Evolutionary conservation across 176 grass and related monocot species (phyloP), one percentile per base, ranked within the genome.

Genomic region (Carex scoparia): DNA sequence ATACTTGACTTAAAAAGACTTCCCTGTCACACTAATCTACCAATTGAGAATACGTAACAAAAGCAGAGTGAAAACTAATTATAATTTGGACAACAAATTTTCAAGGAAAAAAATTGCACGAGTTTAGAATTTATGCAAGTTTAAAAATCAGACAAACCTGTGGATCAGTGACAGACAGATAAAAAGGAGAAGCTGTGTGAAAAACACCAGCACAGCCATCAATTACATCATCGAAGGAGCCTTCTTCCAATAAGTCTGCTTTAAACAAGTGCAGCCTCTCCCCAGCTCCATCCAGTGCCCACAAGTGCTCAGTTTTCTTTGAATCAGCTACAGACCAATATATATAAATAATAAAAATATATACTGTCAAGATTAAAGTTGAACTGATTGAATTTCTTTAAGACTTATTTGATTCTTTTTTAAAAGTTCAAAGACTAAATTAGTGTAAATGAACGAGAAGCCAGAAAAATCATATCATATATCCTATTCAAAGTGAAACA

Each of bases 241-340:
- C 65, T 72, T 87, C 79, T 40, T 87, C 78, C 37, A 87, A 65
- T 46, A 83, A 87, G 15, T 87, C 65, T 30, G 79, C 86, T 77
- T 87, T 63, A 16, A 87, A 83, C 23, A 87, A 76, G 69, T 76
- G 86, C 14, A 87, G 78, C 23, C 79, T 83, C 67, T 87, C 79
- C 72, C 14, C 18, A 12, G 86, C 78, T 75, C 86, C 86, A n/a
- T 83, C 86, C n/a, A 87, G 32, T 35, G 65, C 65, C 18, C 33
- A 79, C 79, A 87, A 77, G 33, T 87, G 86, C 58, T 76, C 79
- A 9, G 79, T 83, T 72, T 63, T 87, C 79, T 76, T 83, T 11
- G 86, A 57, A 83, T 87, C 86, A 87, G 79, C 86, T 87, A 14
- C 83, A 33, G 9, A 63, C 55, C 4, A 73, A 15, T 5, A 76